Conservation (phyloP, 2,329 filamentous ascomycete species). For the Ceratocystis cacaofunesta region DNA sequence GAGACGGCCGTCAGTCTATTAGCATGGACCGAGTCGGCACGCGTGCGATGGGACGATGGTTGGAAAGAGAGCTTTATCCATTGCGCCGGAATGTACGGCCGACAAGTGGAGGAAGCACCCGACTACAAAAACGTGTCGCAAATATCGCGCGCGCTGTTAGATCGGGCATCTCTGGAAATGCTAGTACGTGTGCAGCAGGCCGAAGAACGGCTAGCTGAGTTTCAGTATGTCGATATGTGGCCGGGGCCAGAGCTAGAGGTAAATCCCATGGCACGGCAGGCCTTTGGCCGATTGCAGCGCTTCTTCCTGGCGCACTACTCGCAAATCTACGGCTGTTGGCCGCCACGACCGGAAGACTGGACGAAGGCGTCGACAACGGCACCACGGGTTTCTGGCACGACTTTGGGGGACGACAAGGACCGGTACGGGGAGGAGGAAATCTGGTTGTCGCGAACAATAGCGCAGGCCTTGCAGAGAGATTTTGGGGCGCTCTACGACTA, state of each 20-base stretch:
- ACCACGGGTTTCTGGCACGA: background rate
- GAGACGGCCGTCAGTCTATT: constrained; percentile 46
- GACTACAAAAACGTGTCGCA: constrained; percentile 46
- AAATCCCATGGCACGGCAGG: constrained; percentile 23
- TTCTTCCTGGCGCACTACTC: constrained; percentile 47
- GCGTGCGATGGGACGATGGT: constrained; percentile 49
- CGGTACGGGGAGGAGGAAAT: constrained; percentile 29
- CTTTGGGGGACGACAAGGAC: background rate
- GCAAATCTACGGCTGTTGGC: constrained; percentile 45
- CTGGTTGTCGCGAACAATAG: constrained; percentile 48
- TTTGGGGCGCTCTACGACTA: constrained; percentile 58
- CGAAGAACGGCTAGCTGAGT: constrained; percentile 44
- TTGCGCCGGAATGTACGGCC: constrained; percentile 46
- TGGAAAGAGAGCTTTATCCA: constrained; percentile 56
- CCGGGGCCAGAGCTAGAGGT: constrained; percentile 24
- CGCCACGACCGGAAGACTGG: constrained; percentile 27
- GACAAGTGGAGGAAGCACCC: constrained; percentile 33
- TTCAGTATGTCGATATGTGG: constrained; percentile 50
- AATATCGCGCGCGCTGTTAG: constrained; percentile 47
- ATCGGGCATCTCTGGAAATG: constrained; percentile 45
- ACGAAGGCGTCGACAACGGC: background rate
- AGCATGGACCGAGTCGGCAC: constrained; percentile 48
- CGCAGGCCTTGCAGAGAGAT: constrained; percentile 44
- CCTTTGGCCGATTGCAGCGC: constrained; percentile 41
- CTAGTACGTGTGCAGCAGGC: constrained; percentile 47